Evolutionary conservation across 2,329 filamentous ascomycete genomes (phyloP), one percentile per base, ranked within the genome.

Genomic region (Alternaria gansuensis): DNA sequence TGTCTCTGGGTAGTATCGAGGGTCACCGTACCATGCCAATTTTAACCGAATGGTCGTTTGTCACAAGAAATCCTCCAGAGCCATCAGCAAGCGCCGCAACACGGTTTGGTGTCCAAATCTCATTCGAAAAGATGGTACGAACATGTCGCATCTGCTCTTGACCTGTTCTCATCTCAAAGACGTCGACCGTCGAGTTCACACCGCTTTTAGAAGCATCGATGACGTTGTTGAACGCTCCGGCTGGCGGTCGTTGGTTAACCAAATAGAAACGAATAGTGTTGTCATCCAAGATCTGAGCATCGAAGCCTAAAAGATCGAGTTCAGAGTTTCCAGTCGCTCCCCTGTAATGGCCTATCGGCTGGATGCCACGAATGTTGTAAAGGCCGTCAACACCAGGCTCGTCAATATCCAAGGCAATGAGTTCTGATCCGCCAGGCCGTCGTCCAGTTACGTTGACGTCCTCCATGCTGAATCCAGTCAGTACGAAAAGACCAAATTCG

Each of bases 401-500:
- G 37, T 75, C 72, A n/a, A 74, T 71, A 11, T 72, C 65, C 1
- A 75, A 50, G 2, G 72, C 71, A 2, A 74, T 63, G 2, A 75
- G 50, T 9, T 75, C 67, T 3, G 67, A 62, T 9, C 68, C 70
- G 3, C 66, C 62, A 3, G 64, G 57, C 26, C 69, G 62, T 2
- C 72, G 64, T 24, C 66, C 72, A 3, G 67, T 63, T 9, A 51
- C 64, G 48, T 75, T 70, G 0, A 71, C 43, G 2, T 60, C 58
- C 3, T 56, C 55, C 11, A 67, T 59, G 10, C 70, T 73, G 4
- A 1, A 10, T 17, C 0, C 4, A 41, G 13, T 66, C 6, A 67
- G 59, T 28, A 28, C 5, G 10, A 1, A 6, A 6, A 4, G 5
- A 13, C 2, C 21, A 5, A 24, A 24, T n/a, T 10, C 13, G 21